phyloP scores from a whole-genome alignment of 148 eudicot genomes.

The Diospyros kaki region DNA sequence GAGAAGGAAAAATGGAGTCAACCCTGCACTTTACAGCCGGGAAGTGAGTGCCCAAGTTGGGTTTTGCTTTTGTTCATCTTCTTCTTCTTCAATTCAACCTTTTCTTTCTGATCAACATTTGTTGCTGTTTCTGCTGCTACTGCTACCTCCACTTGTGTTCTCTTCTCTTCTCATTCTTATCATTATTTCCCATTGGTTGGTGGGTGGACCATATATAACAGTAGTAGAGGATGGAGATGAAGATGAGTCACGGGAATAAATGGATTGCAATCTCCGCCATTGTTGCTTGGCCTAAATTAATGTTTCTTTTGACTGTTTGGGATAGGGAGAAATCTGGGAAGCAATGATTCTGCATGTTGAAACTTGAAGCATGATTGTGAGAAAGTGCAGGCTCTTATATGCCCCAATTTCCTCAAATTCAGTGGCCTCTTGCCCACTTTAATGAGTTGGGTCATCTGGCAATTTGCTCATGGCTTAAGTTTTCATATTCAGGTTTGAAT shows the following conservation, averaged over 20 bases:
- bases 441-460: no score
- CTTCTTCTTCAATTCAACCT: neutral
- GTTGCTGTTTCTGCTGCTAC: conserved; percentile 12
- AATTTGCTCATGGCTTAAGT: no score
- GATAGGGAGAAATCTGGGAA: neutral
- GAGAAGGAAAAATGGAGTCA: conserved; percentile 20
- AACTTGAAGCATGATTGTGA: no score
- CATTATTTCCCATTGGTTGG: conserved; percentile 14
- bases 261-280: conserved; percentile 34
- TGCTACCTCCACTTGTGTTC: neutral
- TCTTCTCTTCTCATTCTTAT: conserved; percentile 4
- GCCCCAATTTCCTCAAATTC: no score
- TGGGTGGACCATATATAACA: neutral
- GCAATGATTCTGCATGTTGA: conserved; percentile 6
- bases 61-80: conserved; percentile 7
- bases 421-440: no score
- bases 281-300: conserved; percentile 26
- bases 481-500: no score
- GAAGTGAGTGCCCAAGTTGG: neutral
- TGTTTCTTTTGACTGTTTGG: conserved; percentile 18
- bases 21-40: conserved; percentile 22
- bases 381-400: no score
- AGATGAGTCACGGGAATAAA: conserved; percentile 28
- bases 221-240: conserved; percentile 13
- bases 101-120: neutral